These are phyloP conservation scores for Hymenoscyphus infarciens DNA, from an alignment of 2,329 filamentous ascomycete species.

Conservation along the genomic window DNA sequence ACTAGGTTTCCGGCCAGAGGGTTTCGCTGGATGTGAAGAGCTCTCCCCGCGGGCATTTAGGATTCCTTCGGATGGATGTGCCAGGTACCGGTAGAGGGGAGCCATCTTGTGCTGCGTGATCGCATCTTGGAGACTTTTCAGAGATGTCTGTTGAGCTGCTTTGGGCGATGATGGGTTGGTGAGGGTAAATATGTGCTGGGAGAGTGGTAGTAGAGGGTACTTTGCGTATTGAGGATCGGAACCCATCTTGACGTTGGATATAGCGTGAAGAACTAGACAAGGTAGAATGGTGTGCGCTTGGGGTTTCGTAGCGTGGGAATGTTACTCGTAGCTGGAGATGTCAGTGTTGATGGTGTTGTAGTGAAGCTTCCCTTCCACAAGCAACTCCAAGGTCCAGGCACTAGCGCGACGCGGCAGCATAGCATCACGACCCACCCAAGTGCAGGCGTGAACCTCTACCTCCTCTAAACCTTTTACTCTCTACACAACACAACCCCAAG, in stretches of 20 bases:
- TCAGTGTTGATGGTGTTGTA: conserved; percentile 16
- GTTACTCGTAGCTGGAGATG: background rate
- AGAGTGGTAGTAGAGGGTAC: conserved; percentile 76
- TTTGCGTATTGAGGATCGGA: conserved; percentile 83
- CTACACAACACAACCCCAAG: background rate
- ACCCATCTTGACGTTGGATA: conserved; percentile 50
- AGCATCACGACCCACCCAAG: background rate
- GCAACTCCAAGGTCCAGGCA: conserved; percentile 22
- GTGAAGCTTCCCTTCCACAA: conserved; percentile 19
- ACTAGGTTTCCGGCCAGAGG: conserved; percentile 65
- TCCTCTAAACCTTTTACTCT: conserved; percentile 6
- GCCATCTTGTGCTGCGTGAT: conserved; percentile 84
- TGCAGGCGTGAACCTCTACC: conserved; percentile 9
- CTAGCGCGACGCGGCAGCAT: conserved; percentile 27
- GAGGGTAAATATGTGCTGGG: conserved; percentile 83
- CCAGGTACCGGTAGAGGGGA: conserved; percentile 79
- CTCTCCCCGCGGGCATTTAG: conserved; percentile 50
- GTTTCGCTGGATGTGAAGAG: conserved; percentile 45
- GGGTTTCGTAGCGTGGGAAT: background rate
- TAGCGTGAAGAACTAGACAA: background rate
- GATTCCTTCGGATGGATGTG: conserved; percentile 67
- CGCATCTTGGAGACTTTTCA: conserved; percentile 75
- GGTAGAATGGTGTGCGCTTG: background rate
- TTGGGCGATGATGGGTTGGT: conserved; percentile 72
- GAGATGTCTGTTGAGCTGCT: conserved; percentile 63